These are phyloP conservation scores for Amaranthus cruentus DNA, from an alignment of 148 eudicot species.

Conservation along the genomic window DNA sequence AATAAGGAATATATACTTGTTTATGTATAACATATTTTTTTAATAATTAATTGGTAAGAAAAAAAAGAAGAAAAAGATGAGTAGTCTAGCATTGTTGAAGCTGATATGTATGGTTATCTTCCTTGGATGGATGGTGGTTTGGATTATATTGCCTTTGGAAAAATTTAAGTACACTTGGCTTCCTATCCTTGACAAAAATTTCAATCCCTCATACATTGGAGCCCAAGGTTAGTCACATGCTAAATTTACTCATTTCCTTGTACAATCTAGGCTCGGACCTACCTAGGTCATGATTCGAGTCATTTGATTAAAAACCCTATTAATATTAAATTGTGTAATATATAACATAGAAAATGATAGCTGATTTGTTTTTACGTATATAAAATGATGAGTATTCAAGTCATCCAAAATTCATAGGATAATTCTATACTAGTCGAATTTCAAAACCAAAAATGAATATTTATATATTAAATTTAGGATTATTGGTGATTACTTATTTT, in stretches of 20 bases:
- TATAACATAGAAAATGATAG: too few relatives aligned
- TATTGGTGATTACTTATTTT: too few relatives aligned
- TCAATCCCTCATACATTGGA: conserved; percentile 49
- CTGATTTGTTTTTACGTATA: too few relatives aligned
- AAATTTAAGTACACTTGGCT: conserved; percentile 46
- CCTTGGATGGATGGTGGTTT: conserved; percentile 50
- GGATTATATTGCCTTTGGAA: conserved; percentile 58
- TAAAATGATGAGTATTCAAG: too few relatives aligned
- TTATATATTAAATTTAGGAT: too few relatives aligned
- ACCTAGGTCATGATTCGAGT: background rate
- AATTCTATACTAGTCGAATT: too few relatives aligned
- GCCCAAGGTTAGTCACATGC: conserved; percentile 40
- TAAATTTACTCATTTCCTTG: background rate
- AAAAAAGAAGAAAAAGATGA: conserved; percentile 12
- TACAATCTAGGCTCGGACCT: background rate
- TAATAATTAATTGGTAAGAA: background rate
- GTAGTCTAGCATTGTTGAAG: conserved; percentile 24
- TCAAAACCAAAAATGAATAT: too few relatives aligned
- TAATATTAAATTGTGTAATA: too few relatives aligned
- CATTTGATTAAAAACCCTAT: background rate
- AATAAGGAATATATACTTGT: background rate
- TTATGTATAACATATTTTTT: background rate
- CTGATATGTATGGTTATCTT: conserved; percentile 34
- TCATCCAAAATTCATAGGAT: too few relatives aligned
- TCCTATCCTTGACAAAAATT: conserved; percentile 28